phyloP scores from a whole-genome alignment of 768 basidiomycete species.

The Pisolithus albus region DNA sequence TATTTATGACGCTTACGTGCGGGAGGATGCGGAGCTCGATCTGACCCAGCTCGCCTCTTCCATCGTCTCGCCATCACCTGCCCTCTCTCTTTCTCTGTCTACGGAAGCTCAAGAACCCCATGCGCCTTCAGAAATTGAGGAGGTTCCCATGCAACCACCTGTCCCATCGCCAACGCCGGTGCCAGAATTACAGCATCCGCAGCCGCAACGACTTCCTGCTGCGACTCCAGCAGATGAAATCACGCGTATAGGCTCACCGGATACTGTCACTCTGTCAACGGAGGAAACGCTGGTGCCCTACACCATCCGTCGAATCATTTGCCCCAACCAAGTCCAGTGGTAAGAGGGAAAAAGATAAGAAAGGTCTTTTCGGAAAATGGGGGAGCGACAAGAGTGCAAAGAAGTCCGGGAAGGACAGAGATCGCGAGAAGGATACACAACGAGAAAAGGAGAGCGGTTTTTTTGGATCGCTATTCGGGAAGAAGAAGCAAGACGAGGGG shows the following conservation, averaged over 20 bases:
- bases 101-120: slow-evolving; percentile 7
- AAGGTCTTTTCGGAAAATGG: slow-evolving; percentile 60
- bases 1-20: slow-evolving; percentile 80
- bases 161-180: slow-evolving; percentile 30
- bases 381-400: slow-evolving; percentile 56
- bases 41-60: slow-evolving; percentile 14
- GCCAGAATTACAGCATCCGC: slow-evolving; percentile 54
- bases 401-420: slow-evolving; percentile 43
- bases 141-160: slow-evolving; percentile 19
- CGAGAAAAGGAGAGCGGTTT: slow-evolving; percentile 65
- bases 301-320: slow-evolving; percentile 20
- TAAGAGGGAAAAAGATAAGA: slow-evolving; percentile 71
- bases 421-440: slow-evolving; percentile 42
- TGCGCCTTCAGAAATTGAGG: neutral
- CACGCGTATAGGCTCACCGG: slow-evolving; percentile 60
- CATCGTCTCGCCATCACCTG: slow-evolving; percentile 16
- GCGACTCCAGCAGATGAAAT: slow-evolving; percentile 26
- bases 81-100: slow-evolving; percentile 19
- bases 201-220: slow-evolving; percentile 47
- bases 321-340: slow-evolving; percentile 18
- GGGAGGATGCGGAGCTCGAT: slow-evolving; percentile 46
- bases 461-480: slow-evolving; percentile 86
- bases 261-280: slow-evolving; percentile 23
- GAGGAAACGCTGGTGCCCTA: slow-evolving; percentile 21
- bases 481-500: slow-evolving; percentile 80